Conservation (phyloP, 768 basidiomycete species). For the Leccinum aurantiacum region DNA sequence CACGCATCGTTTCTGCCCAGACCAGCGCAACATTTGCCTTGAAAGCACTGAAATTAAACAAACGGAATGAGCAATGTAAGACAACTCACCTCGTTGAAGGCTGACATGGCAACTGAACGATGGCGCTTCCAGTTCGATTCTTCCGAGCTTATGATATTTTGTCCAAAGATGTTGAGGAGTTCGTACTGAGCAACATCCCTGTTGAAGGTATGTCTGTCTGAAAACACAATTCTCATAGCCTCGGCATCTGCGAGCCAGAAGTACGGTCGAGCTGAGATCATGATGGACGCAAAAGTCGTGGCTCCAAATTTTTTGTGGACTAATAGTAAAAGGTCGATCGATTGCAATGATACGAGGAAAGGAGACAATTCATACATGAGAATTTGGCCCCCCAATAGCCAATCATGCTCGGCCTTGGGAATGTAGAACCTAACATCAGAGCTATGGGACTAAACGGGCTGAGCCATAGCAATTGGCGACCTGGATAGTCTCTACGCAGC, state of each 20-base stretch:
- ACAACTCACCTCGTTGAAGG: conserved; percentile 46
- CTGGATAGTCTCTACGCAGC: conserved; percentile 20
- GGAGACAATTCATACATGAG: conserved; percentile 29
- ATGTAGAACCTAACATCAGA: conserved; percentile 30
- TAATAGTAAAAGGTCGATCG: conserved; percentile 10
- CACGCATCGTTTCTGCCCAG: conserved; percentile 44
- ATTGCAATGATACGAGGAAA: too few relatives aligned
- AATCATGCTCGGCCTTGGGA: conserved; percentile 34
- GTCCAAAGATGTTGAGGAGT: conserved; percentile 45
- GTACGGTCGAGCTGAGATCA: conserved; percentile 31
- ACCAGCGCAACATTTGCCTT: conserved; percentile 50
- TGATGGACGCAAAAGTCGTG: conserved; percentile 40
- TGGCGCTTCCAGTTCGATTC: conserved; percentile 50
- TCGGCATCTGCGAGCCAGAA: conserved; percentile 48
- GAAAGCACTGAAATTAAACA: background rate
- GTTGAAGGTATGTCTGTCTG: conserved; percentile 35
- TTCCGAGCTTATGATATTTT: conserved; percentile 43
- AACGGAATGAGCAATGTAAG: background rate
- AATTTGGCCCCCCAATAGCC: conserved; percentile 30
- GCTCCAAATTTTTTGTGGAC: conserved; percentile 41
- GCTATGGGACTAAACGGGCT: conserved; percentile 33
- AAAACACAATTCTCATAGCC: conserved; percentile 37
- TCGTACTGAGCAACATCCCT: conserved; percentile 40
- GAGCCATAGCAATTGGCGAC: conserved; percentile 26
- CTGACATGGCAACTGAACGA: conserved; percentile 43